Evolutionary conservation across 2,329 filamentous ascomycete species (phyloP), one percentile per base, ranked within the genome.

Genomic region (Blumeriella jaapii): DNA sequence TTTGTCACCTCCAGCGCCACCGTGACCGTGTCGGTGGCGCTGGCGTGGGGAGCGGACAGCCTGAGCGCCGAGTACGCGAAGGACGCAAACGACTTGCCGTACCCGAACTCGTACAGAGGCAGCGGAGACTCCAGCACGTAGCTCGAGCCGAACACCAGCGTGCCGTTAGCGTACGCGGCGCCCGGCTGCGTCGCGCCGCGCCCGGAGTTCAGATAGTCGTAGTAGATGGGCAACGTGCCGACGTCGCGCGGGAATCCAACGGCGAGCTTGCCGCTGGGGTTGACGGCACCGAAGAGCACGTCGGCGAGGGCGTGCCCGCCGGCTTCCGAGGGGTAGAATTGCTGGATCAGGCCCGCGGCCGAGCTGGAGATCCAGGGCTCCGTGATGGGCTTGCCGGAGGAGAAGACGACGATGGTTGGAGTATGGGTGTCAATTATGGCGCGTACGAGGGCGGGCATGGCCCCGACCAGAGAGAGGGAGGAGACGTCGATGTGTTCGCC

Each of bases 21-120:
- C 13, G 58, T 67, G 56, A 67, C 69, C 6, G 69, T 57, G 20
- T 35, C 34, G 12, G 61, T 65, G 2, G 68, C 68, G 13, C 58
- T 67, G 56, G 67, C 69, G 7, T 44, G 52, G 1, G 42, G 43
- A 14, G 47, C 45, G 38, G 68, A 72, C 5, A 59, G 47, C 23
- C 60, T 61, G 24, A 69, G 40, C 19, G 65, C 60, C 1, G 65
- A 64, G 27, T 78, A 63, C 6, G 64, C 56, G 52, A 74, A 84
- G 1, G 59, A 67, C 1, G 71, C 78, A 60, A 81, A 82, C 0
- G 69, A 74, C 3, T 94, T 68, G 0, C 87, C 89, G 38, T 77
- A 86, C 0, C 89, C 87, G 48, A 95, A 95, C 34, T 85, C 82
- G 53, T 80, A 95, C 1, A 83, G 76, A 0, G 87, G 86, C 4